Percentiles rank a stretch among this genome's conserved stretches.
These are phyloP conservation scores for Chalciporus pseudorubinellus DNA, from an alignment of 768 basidiomycete genomes.

Conservation along the genomic window DNA sequence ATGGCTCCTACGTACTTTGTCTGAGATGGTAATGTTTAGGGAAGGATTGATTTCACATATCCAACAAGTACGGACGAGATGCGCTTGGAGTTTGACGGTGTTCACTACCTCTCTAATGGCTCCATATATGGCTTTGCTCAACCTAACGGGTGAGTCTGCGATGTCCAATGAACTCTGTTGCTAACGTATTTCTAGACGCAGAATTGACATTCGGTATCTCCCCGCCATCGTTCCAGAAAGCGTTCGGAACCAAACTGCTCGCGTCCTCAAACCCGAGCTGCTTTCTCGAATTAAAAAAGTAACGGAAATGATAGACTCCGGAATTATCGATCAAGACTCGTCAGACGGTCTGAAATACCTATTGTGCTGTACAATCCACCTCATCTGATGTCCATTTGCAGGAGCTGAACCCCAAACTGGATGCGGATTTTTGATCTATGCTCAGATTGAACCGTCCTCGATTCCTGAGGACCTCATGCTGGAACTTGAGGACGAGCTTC, in stretches of 20 bases:
- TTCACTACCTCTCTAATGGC: conserved; percentile 72
- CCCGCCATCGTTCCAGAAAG: conserved; percentile 62
- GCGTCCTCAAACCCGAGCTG: conserved; percentile 59
- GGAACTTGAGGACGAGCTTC: conserved; percentile 72
- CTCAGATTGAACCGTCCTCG: conserved; percentile 56
- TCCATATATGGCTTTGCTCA: conserved; percentile 75
- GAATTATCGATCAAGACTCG: conserved; percentile 55
- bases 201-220: conserved; percentile 63
- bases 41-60: conserved; percentile 67
- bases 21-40: conserved; percentile 40
- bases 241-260: conserved; percentile 56
- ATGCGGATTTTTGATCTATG: conserved; percentile 67
- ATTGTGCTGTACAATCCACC: background rate
- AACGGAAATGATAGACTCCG: conserved; percentile 62
- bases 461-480: conserved; percentile 56
- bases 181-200: conserved; percentile 37
- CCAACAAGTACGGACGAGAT: conserved; percentile 52
- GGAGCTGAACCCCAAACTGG: conserved; percentile 46
- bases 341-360: conserved; percentile 26
- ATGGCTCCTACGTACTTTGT: background rate
- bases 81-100: conserved; percentile 70
- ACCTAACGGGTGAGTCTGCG: conserved; percentile 51
- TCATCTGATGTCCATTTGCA: conserved; percentile 19
- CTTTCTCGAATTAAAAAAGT: conserved; percentile 55
- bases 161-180: background rate